A percentile compares a stretch with the other conserved stretches of the same genome.
These are phyloP conservation scores for Talaromyces ruber DNA, from an alignment of 495 filamentous ascomycete genomes.

Conservation along the genomic window DNA sequence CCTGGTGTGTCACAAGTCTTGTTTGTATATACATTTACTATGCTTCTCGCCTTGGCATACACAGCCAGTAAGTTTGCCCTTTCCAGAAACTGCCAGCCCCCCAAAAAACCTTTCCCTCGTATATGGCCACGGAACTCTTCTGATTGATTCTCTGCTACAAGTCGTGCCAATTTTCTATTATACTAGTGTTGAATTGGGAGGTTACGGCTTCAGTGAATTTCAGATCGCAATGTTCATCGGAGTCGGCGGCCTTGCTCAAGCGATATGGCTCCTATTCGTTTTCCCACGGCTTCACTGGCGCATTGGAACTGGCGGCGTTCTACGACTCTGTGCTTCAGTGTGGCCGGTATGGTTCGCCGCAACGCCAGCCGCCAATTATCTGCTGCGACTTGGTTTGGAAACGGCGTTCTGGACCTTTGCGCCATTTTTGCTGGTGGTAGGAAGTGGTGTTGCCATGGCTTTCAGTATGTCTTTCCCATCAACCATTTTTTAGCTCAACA, in stretches of 20 bases:
- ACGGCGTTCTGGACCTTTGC: constrained; percentile 48
- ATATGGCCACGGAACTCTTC: not conserved
- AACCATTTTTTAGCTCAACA: not conserved
- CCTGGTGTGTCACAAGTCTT: constrained; percentile 57
- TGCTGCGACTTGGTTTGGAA: constrained; percentile 33
- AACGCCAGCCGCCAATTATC: constrained; percentile 41
- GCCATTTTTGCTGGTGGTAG: constrained; percentile 29
- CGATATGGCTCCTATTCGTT: constrained; percentile 52
- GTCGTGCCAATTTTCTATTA: constrained; percentile 57
- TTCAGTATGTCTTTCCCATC: constrained; percentile 36
- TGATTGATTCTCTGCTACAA: not conserved
- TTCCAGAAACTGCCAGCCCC: not conserved
- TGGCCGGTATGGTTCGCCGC: constrained; percentile 51
- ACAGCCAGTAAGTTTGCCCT: constrained; percentile 33
- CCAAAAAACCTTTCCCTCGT: not conserved
- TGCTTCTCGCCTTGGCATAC: constrained; percentile 55
- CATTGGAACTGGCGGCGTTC: constrained; percentile 51
- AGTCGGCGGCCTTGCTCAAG: constrained; percentile 50
- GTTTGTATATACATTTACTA: constrained; percentile 49
- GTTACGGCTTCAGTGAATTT: constrained; percentile 47
- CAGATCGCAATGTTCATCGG: constrained; percentile 54
- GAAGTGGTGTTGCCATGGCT: constrained; percentile 56
- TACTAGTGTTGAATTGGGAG: constrained; percentile 45
- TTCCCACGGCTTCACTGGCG: constrained; percentile 53
- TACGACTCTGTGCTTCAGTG: constrained; percentile 40